Percentiles rank a stretch among this genome's conserved stretches.
These are phyloP conservation scores for Tetrahymena thermophila DNA, from an alignment of 73 alveolate genomes.

Conservation along the genomic window DNA sequence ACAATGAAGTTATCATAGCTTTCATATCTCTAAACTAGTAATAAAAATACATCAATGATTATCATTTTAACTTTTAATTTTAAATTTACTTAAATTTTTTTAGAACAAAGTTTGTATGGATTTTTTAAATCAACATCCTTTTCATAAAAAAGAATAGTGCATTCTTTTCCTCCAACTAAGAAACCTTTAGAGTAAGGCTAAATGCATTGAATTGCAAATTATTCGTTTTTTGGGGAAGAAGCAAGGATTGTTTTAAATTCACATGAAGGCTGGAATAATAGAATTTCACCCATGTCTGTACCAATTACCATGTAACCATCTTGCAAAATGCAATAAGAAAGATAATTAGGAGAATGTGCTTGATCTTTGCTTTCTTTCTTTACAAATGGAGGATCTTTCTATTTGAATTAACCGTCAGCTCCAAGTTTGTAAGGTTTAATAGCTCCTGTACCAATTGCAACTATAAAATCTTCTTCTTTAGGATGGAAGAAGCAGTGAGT, in stretches of 20 bases:
- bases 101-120: slow-evolving; percentile 44
- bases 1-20: slow-evolving; percentile 34
- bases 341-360: slow-evolving; percentile 48
- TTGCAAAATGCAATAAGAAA: slow-evolving; percentile 75
- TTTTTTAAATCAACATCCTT: slow-evolving; percentile 58
- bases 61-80: neutral
- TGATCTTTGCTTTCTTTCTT: slow-evolving; percentile 30
- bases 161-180: slow-evolving; percentile 59
- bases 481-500: slow-evolving; percentile 36
- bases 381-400: slow-evolving; percentile 36
- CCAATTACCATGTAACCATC: slow-evolving; percentile 84
- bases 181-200: slow-evolving; percentile 61
- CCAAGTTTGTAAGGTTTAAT: slow-evolving; percentile 30
- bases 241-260: slow-evolving; percentile 59
- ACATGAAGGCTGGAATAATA: slow-evolving; percentile 68
- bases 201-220: slow-evolving; percentile 46
- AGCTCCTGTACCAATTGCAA: slow-evolving; percentile 34
- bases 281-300: slow-evolving; percentile 82
- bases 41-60: neutral
- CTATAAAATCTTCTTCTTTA: slow-evolving; percentile 39
- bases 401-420: slow-evolving; percentile 25
- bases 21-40: neutral
- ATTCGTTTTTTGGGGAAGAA: slow-evolving; percentile 48
- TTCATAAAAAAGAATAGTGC: slow-evolving; percentile 51
- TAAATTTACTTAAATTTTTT: neutral